Evolutionary conservation across 345 rosid species (phyloP), one percentile per base, ranked within the genome.

Genomic region (Brassica napus): DNA sequence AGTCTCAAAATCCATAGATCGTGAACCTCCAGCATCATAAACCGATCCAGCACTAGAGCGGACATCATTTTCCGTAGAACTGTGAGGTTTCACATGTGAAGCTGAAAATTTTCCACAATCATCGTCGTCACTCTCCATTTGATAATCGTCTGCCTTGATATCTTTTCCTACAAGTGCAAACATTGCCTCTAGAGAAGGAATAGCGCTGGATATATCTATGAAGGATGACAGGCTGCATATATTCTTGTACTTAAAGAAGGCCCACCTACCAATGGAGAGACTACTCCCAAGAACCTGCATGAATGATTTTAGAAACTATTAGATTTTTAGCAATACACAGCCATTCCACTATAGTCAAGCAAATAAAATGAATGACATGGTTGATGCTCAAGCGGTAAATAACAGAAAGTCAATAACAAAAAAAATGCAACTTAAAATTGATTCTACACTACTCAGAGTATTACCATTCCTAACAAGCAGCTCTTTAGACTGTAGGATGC

Each of bases 391-490:
- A 67, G 21, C 39, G 47, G 23, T 42, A 72, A 39, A 60, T 24
- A 60, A 60, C 15, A 60, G 15, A 0, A 11, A 11, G 31, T 59
- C 63, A 59, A 23, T 23, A 59, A 59, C 63, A 23, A 59, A 23
- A 23, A 21, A 73, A 31, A 73, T 59, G 74, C 64, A 44, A 73
- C 44, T 32, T 31, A 67, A 32, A 73, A 23, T 10, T 42, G 69
- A 73, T 72, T 61, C 68, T 72, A 72, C 31, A 72, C 55, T 44
- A 39, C 7, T 54, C 4, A 68, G 66, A 70, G 72, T 44, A 86
- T 88, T 89, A 93, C 99, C 99, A 86, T 79, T 77, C 83, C 91
- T 83, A 95, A 83, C 86, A 95, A 80, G 86, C 91, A 90, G 79
- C 78, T 87, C 68, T 69, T 74, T 2, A 84, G 79, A 68, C 24